Base-by-base conservation (phyloP, 2,329 filamentous ascomycete genomes). In the Colletotrichum shisoi region DNA sequence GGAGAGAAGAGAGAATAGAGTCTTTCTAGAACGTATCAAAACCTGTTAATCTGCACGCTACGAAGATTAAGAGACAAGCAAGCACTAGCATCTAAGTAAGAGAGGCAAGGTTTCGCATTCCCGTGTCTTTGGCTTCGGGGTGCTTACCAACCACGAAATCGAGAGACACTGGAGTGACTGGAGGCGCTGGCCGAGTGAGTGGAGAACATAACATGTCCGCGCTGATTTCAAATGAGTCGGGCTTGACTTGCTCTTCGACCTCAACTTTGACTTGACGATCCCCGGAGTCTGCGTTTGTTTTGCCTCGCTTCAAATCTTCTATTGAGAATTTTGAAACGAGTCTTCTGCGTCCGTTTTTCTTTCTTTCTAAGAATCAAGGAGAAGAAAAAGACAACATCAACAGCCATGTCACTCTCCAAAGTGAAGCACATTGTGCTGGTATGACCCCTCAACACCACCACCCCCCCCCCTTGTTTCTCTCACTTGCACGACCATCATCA, bases 401-500 rank as follows among this genome's bases (percentile, higher is more conserved):
- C 40, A 13, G 21, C 53, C 3, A 91, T 91, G 88, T 90, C 88
- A 68, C 83, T 91, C 34, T 78, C 85, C 61, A 89, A 89, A 72
- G 85, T 94, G 74, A 90, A 92, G 74, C 89, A 94, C 75, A 90
- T 95, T 70, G 83, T 93, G 71, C 85, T 95, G 72, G 91, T 92
- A 80, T 40, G 82, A 77, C 59, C 53, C 61, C 62, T 40, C 66
- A 34, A 34, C 31, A 9, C 31, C 31, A 9, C 31, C 31, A 31
- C 9, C 7, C 7, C 31, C 31, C 31, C 31, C 7, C 31, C 31
- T 34, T 34, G 31, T 40, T 52, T 63, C 34, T 49, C 37, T 44
- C 49, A 56, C 56, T 39, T 54, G 13, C 40, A n/a, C 31, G 45
- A 27, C 9, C 27, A 13, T 37, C 24, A 4, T 37, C 24, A 4